These are phyloP conservation scores for Bipolaris cookei DNA, from an alignment of 2,329 filamentous ascomycete genomes.

Conservation along the genomic window DNA sequence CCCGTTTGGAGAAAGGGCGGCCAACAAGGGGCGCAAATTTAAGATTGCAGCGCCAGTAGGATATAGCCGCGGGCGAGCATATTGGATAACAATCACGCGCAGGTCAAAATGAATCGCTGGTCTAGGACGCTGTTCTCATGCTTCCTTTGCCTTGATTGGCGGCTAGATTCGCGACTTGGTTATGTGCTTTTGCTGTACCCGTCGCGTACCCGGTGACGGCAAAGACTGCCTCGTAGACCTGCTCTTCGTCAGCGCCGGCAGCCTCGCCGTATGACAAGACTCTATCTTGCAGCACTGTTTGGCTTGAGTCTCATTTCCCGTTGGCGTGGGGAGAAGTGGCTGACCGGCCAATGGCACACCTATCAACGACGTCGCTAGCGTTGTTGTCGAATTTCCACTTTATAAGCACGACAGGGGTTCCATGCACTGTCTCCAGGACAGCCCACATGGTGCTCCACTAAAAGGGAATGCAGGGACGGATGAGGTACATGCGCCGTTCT, in stretches of 20 bases:
- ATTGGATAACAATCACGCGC: conserved; percentile 15
- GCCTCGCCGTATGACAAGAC: conserved; percentile 5
- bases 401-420: conserved; percentile 37
- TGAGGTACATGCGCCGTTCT: conserved; percentile 16
- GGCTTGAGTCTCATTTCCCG: conserved; percentile 31
- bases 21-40: conserved; percentile 22
- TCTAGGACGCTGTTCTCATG: conserved; percentile 1
- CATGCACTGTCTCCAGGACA: conserved; percentile 23
- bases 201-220: neutral
- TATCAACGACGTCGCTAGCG: conserved; percentile 3
- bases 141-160: conserved; percentile 5
- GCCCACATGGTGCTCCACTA: conserved; percentile 13
- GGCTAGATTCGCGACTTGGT: conserved; percentile 10
- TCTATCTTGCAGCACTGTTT: conserved; percentile 10
- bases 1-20: conserved; percentile 17
- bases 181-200: conserved; percentile 8
- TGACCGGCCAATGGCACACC: conserved; percentile 34
- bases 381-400: conserved; percentile 42
- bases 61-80: conserved; percentile 11
- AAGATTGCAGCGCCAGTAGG: conserved; percentile 22
- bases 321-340: conserved; percentile 27
- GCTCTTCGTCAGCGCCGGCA: conserved; percentile 2
- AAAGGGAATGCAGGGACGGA: conserved; percentile 14
- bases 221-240: neutral
- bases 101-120: conserved; percentile 20